These are phyloP conservation scores for Aspergillus olivimuriae DNA, from an alignment of 495 filamentous ascomycete species.

Conservation along the genomic window DNA sequence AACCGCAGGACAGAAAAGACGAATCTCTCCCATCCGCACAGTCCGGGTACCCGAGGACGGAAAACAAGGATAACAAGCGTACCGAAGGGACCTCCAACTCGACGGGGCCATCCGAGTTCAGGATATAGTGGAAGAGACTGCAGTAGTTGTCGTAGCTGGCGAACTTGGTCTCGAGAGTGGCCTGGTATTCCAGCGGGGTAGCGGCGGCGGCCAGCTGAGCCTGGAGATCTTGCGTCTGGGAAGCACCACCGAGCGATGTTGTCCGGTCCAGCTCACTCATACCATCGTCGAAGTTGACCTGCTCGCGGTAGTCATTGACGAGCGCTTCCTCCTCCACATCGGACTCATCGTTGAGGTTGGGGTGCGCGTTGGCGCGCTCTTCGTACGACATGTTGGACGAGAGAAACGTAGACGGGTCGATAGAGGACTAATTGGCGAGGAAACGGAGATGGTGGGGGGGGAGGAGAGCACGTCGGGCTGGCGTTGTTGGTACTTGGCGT, in stretches of 20 bases:
- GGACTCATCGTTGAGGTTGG: conserved; percentile 66
- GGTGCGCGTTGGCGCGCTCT: conserved; percentile 45
- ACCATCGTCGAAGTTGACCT: conserved; percentile 83
- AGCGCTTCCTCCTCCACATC: conserved; percentile 92
- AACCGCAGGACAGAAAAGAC: background rate
- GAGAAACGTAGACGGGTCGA: conserved; percentile 12
- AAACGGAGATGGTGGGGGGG: conserved; percentile 15
- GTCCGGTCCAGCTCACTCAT: conserved; percentile 70
- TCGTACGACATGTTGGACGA: conserved; percentile 42
- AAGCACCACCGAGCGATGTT: conserved; percentile 42
- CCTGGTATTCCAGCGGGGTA: conserved; percentile 90
- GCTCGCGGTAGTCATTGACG: conserved; percentile 88
- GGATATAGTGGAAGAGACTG: conserved; percentile 96
- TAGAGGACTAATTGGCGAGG: conserved; percentile 15
- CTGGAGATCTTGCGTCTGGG: conserved; percentile 73
- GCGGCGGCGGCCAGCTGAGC: conserved; percentile 82
- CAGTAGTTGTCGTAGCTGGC: conserved; percentile 99
- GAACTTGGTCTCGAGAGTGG: conserved; percentile 91
- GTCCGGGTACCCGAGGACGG: no score
- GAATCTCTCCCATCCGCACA: no score
- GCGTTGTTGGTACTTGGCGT: conserved; percentile 25
- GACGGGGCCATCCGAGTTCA: conserved; percentile 97
- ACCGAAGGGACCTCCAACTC: conserved; percentile 95
- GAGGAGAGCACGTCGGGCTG: conserved; percentile 27
- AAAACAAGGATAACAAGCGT: conserved; percentile 27